Conservation (phyloP, 2,329 filamentous ascomycete species). For the Aspergillus puulaauensis region DNA sequence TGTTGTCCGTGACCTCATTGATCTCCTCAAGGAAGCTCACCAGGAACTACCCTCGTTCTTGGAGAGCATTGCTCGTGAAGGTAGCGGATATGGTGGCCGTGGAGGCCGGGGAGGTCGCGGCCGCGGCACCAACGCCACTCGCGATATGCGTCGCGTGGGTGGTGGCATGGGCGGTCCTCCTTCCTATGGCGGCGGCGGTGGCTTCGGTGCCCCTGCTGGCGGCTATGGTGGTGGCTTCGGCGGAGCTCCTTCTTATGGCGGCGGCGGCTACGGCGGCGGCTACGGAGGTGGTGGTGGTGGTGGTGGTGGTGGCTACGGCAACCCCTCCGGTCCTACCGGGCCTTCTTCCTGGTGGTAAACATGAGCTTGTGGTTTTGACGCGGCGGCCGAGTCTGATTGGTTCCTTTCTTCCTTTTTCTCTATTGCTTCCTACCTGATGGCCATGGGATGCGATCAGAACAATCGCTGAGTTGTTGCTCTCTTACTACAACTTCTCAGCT, state of each 20-base stretch:
- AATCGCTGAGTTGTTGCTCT: conserved; percentile 32
- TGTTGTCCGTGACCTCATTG: conserved; percentile 92
- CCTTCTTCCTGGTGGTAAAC: conserved; percentile 55
- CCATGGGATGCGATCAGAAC: conserved; percentile 39
- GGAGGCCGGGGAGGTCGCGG: conserved; percentile 74
- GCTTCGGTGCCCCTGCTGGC: conserved; percentile 31
- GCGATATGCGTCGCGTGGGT: conserved; percentile 81
- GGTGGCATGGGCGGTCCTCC: conserved; percentile 40
- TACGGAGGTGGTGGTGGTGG: conserved; percentile 22
- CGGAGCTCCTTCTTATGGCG: conserved; percentile 31
- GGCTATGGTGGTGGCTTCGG: conserved; percentile 29
- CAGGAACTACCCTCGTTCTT: conserved; percentile 93
- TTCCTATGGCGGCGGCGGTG: conserved; percentile 37
- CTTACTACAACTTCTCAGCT: conserved; percentile 30
- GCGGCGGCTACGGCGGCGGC: conserved; percentile 35
- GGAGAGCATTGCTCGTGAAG: conserved; percentile 95
- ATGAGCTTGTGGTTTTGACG: conserved; percentile 38
- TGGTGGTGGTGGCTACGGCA: conserved; percentile 26
- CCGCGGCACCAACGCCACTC: conserved; percentile 63
- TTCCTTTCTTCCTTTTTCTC: conserved; percentile 28
- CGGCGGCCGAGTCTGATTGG: conserved; percentile 41
- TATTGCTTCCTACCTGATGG: conserved; percentile 33
- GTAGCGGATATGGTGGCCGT: conserved; percentile 73
- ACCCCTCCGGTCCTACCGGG: conserved; percentile 49
- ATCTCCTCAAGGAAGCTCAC: conserved; percentile 98